Conservation (phyloP, 2,329 filamentous ascomycete genomes). For the Phoma sp. region DNA sequence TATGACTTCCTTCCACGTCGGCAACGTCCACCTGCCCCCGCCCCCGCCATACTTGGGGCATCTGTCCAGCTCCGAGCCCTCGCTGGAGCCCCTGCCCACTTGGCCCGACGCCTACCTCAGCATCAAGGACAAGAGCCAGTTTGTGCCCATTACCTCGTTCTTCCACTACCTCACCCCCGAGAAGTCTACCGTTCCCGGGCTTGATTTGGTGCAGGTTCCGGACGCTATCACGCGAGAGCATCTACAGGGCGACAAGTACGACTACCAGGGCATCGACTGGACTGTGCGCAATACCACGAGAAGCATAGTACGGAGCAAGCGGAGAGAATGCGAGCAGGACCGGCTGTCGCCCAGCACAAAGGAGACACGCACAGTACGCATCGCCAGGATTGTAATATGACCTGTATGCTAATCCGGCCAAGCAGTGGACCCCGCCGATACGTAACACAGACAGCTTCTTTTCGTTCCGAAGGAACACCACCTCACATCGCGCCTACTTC, state of each 20-base stretch:
- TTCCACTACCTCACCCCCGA: conserved; percentile 28
- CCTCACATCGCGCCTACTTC: conserved; percentile 56
- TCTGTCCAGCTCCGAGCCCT: conserved; percentile 24
- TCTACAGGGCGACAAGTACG: conserved; percentile 42
- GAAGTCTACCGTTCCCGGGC: conserved; percentile 23
- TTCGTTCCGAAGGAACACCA: conserved; percentile 57
- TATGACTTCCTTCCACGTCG: conserved; percentile 21
- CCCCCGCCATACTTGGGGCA: conserved; percentile 19
- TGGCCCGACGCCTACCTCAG: conserved; percentile 37
- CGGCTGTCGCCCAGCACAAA: conserved; percentile 25
- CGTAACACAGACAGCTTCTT: conserved; percentile 55
- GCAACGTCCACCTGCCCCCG: conserved; percentile 18
- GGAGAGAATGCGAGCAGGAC: conserved; percentile 30
- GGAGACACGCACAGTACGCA: conserved; percentile 29
- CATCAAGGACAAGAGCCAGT: conserved; percentile 37
- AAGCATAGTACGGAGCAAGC: conserved; percentile 30
- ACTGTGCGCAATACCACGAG: conserved; percentile 37
- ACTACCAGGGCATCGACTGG: conserved; percentile 50
- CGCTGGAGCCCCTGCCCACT: conserved; percentile 31
- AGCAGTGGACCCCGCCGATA: conserved; percentile 31
- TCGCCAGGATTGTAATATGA: not conserved
- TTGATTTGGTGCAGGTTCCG: conserved; percentile 35
- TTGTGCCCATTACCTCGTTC: conserved; percentile 38
- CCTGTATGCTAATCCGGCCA: not conserved
- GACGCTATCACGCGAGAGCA: conserved; percentile 38